Conservation (phyloP, 371 early-diverging fungal species). For the Mortierella sp. region DNA sequence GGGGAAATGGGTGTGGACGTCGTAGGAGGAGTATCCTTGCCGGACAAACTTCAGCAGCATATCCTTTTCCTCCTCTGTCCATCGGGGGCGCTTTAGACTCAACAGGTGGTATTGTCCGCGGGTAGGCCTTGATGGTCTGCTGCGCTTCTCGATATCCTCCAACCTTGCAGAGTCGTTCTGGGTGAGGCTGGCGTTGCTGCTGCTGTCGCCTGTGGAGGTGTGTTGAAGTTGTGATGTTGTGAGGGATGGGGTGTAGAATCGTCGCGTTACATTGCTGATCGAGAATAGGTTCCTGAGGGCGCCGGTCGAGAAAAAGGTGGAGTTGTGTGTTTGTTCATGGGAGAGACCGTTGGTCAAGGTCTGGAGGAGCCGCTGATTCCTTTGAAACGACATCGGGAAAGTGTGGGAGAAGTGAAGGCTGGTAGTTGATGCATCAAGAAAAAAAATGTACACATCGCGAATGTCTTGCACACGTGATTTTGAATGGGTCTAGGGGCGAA, state of each 20-base stretch:
- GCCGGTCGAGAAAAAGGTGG: not conserved
- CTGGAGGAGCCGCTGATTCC: not conserved
- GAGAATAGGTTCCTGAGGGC: not conserved
- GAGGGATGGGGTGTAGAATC: not conserved
- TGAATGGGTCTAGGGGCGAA: too few species aligned
- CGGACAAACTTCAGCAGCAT: not conserved
- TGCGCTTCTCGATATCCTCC: not conserved
- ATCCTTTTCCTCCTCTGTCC: slow-evolving; percentile 12
- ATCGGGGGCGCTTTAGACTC: not conserved
- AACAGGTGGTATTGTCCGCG: not conserved
- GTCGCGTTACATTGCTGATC: not conserved
- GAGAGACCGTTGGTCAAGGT: not conserved
- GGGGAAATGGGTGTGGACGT: slow-evolving; percentile 8
- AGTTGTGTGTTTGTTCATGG: not conserved
- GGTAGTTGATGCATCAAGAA: not conserved
- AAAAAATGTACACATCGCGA: not conserved
- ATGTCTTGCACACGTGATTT: not conserved
- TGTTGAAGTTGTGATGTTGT: not conserved
- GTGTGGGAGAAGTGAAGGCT: not conserved
- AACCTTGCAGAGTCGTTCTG: not conserved
- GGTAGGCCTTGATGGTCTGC: not conserved
- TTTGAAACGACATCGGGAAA: not conserved
- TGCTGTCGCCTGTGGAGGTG: not conserved
- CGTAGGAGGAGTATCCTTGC: not conserved
- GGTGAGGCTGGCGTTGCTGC: not conserved